Evolutionary conservation across 139 green algal genomes (phyloP), one percentile per base, ranked within the genome.

Genomic region (Closterium sp.): DNA sequence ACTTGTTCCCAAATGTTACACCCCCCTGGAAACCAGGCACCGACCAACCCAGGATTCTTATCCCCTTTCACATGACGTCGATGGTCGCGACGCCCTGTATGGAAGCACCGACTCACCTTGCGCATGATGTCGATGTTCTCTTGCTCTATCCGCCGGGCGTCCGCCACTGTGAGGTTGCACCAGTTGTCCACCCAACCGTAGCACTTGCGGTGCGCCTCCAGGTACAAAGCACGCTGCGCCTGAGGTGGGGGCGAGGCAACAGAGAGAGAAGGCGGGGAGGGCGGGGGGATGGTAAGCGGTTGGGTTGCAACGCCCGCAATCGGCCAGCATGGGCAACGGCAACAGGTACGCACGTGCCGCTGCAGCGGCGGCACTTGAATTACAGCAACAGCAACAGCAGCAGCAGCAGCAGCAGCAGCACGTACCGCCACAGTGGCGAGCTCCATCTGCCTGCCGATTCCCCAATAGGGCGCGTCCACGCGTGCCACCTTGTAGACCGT

Each of bases 391-490:
- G 10, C 21, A 69, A 25, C 4, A 69, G 12, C 43, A 12, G 23
- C 43, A 69, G 43, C 7, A 25, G 43, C 43, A 69, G 23, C 43
- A 69, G 43, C 43, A 16, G 23, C 43, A 28, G 43, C 7, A 69
- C 84, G 21, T 19, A 35, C 33, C 84, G 84, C 84, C 0, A 34
- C 23, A 69, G 84, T 35, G 3, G 33, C 33, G 84, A 87, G 43
- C 64, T 93, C 90, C 33, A 93, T 33, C 25, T 43, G 86, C n/a
- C 12, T 3, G 33, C 91, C 88, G 12, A 93, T 87, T 38, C 91
- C 91, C 55, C 66, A 94, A 12, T 94, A 94, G 34, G 91, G 91
- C 25, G 93, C 89, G 30, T 94, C 91, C 83, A 94, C 88, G 28
- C 16, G 19, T 23, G 93, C 91, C 16, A 94, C n/a, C 88, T 94